Evolutionary conservation across 2,329 filamentous ascomycete genomes (phyloP), one percentile per base, ranked within the genome.

Genomic region (Microdochium trichocladiopsis): DNA sequence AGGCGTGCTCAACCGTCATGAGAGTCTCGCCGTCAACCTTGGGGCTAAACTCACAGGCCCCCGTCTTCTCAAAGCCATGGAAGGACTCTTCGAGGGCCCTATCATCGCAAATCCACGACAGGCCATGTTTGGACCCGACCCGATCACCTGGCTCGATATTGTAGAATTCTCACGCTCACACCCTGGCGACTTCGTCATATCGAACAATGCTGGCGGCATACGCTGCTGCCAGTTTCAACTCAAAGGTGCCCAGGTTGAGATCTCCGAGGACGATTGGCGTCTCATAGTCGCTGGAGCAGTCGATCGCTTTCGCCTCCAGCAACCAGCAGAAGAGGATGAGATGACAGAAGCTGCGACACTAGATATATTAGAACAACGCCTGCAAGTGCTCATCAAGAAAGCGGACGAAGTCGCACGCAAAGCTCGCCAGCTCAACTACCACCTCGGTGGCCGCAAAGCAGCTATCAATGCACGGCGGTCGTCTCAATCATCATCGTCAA

Each of bases 181-280:
- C 57, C 88, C 90, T 0, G 79, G 83, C 58, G 88, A 93, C 52
- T 94, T 95, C 68, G 79, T 82, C 31, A 72, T 95, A 50, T 83
- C 82, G 51, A 83, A 87, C 53, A 79, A 80, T 56, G 77, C 82
- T 47, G 86, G 88, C 58, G 87, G 87, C 21, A 72, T 80, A 51
- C 80, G 86, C 48, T 83, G 87, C 51, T 95, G 90, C 64, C 88
- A 90, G 56, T 94, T 95, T 67, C 83, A 85, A 63, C 84, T 90
- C 57, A 91, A 91, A 63, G 88, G 91, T 55, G 80, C 86, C 58
- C 82, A 88, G 48, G 86, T 95, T 9, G 89, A 95, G 70, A 93
- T 96, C 55, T 84, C 83, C 18, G 90, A 95, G 66, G 90, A 95
- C 65, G 90, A 96, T 65, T 95, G 86, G 76, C 80, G 91, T 43